Conservation (phyloP, 306 rosid genomes). For the Argentina anserina region DNA sequence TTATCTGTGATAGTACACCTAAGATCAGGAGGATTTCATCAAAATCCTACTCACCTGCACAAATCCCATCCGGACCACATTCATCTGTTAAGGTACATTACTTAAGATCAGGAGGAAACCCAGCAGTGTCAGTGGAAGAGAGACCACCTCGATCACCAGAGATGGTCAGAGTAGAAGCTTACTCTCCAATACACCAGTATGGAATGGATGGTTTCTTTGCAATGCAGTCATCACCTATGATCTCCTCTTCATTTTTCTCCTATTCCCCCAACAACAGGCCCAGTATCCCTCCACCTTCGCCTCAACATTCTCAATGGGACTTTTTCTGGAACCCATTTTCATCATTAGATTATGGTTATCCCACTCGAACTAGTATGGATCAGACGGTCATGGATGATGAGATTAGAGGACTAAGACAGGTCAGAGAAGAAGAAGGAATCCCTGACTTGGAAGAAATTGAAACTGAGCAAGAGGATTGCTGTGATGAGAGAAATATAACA, state of each 20-base stretch:
- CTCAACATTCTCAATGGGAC: slow-evolving; percentile 83
- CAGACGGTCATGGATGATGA: slow-evolving; percentile 57
- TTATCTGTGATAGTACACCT: slow-evolving; percentile 34
- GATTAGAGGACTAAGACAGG: slow-evolving; percentile 60
- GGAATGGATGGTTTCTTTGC: slow-evolving; percentile 57
- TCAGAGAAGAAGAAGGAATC: slow-evolving; percentile 83
- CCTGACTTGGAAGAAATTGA: slow-evolving; percentile 83
- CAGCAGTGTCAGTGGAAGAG: slow-evolving; percentile 72
- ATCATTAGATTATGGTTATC: slow-evolving; percentile 70
- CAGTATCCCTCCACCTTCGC: slow-evolving; percentile 67
- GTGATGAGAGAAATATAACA: slow-evolving; percentile 31
- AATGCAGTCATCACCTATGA: slow-evolving; percentile 60
- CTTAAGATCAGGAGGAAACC: slow-evolving; percentile 68
- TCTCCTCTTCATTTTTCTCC: slow-evolving; percentile 49
- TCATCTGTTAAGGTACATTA: slow-evolving; percentile 57
- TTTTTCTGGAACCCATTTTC: slow-evolving; percentile 92
- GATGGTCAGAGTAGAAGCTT: slow-evolving; percentile 56
- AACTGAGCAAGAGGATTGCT: slow-evolving; percentile 49
- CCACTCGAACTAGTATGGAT: slow-evolving; percentile 45
- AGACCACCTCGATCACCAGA: slow-evolving; percentile 77
- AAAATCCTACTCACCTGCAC: slow-evolving; percentile 36
- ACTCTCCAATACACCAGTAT: slow-evolving; percentile 51
- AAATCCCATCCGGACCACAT: slow-evolving; percentile 43
- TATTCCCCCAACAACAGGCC: slow-evolving; percentile 59
- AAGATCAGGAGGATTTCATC: slow-evolving; percentile 39